Conservation (phyloP, 257 asterid species). For the Solanum appendiculatum region DNA sequence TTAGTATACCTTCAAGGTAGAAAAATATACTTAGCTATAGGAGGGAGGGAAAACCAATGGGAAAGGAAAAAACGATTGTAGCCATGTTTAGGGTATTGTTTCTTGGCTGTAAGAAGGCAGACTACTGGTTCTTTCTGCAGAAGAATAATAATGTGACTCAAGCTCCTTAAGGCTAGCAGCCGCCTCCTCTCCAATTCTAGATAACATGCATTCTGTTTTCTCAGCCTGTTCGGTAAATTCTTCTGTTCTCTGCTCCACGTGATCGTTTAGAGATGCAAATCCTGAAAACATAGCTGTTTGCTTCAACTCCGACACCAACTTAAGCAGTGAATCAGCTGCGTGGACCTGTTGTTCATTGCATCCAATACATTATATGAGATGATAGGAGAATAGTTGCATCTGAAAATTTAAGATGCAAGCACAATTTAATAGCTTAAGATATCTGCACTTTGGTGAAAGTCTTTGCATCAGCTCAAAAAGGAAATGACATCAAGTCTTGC, state of each 20-base stretch:
- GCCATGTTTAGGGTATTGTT: neutral
- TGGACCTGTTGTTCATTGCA: constrained; percentile 48
- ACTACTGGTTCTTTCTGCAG: constrained; percentile 28
- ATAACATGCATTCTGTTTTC: constrained; percentile 37
- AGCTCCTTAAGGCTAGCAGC: constrained; percentile 77
- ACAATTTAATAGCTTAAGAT: neutral
- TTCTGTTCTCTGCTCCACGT: constrained; percentile 78
- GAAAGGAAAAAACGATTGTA: neutral
- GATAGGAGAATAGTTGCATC: neutral
- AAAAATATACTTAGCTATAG: neutral
- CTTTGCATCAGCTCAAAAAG: neutral
- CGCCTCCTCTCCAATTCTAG: constrained; percentile 74
- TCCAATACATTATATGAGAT: neutral
- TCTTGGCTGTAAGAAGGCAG: constrained; percentile 2
- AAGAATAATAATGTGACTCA: constrained; percentile 70
- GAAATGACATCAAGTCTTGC: neutral
- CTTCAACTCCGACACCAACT: constrained; percentile 86
- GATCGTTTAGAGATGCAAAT: constrained; percentile 75
- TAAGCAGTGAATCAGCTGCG: constrained; percentile 80
- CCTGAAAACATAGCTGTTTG: constrained; percentile 88
- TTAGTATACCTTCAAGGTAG: neutral
- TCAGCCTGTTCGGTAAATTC: constrained; percentile 56
- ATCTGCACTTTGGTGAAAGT: neutral
- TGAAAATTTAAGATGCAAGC: neutral
- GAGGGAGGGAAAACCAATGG: neutral